A percentile compares a stretch with the other conserved stretches of the same genome.
phyloP scores from a whole-genome alignment of 805 yeast genomes.

The Lipomyces yamadae region DNA sequence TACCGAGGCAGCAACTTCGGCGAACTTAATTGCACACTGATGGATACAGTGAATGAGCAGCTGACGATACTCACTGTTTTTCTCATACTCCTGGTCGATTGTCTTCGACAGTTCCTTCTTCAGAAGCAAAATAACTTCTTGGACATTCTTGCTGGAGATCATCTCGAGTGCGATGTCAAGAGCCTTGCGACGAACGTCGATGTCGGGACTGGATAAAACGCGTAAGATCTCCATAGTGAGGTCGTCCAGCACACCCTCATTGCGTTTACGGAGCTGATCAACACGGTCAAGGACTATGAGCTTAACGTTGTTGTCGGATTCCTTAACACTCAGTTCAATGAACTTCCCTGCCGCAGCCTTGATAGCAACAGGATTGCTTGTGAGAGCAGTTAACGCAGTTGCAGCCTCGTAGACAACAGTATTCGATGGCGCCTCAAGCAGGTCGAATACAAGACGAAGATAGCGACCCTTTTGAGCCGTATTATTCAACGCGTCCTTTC shows the following conservation, averaged over 20 bases:
- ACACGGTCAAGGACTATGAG: slow-evolving; percentile 88
- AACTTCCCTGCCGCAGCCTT: slow-evolving; percentile 82
- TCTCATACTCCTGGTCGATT: slow-evolving; percentile 71
- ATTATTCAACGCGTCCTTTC: slow-evolving; percentile 71
- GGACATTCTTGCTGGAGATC: slow-evolving; percentile 86
- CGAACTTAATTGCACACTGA: slow-evolving; percentile 82
- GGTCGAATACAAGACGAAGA: slow-evolving; percentile 69
- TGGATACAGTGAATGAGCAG: slow-evolving; percentile 86
- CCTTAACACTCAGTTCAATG: slow-evolving; percentile 86
- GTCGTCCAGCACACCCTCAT: slow-evolving; percentile 84
- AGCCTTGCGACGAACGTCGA: slow-evolving; percentile 89
- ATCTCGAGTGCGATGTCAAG: slow-evolving; percentile 80
- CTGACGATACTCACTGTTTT: slow-evolving; percentile 84
- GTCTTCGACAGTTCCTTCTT: slow-evolving; percentile 88
- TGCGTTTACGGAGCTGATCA: slow-evolving; percentile 68
- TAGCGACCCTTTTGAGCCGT: slow-evolving; percentile 73
- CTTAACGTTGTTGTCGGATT: slow-evolving; percentile 94
- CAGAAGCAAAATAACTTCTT: slow-evolving; percentile 87
- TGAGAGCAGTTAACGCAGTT: slow-evolving; percentile 66
- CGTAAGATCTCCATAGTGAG: slow-evolving; percentile 83
- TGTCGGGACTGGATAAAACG: slow-evolving; percentile 82
- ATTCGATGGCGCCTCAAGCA: slow-evolving; percentile 69
- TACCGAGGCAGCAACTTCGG: slow-evolving; percentile 88
- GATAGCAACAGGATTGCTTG: slow-evolving; percentile 66
- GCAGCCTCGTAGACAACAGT: slow-evolving; percentile 92